Evolutionary conservation across 371 early-diverging fungal species (phyloP).

Genomic region (Capillidium heterosporum): DNA sequence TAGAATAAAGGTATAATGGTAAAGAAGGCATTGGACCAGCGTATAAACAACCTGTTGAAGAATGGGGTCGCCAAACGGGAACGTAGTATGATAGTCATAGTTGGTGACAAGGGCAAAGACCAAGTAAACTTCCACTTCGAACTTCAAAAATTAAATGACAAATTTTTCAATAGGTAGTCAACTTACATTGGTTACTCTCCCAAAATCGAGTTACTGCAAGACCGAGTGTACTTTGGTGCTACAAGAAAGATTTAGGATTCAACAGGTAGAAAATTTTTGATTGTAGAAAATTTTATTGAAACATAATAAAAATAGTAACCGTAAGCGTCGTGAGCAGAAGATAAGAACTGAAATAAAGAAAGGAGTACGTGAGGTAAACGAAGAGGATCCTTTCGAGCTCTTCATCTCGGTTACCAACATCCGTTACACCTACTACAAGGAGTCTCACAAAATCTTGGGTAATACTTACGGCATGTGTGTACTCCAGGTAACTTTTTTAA

Average conservation of each 20-base stretch:
- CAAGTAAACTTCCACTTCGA: conserved; percentile 33
- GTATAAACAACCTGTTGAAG: conserved; percentile 79
- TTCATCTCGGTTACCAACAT: conserved; percentile 90
- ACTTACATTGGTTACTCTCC: conserved; percentile 87
- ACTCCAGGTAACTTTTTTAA: conserved; percentile 38
- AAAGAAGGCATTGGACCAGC: conserved; percentile 78
- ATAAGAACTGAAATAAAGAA: conserved; percentile 79
- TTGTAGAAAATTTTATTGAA: not conserved
- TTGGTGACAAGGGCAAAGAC: conserved; percentile 92
- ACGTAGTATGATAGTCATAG: conserved; percentile 90
- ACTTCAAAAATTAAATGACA: not conserved
- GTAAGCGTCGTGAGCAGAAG: conserved; percentile 89
- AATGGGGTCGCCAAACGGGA: conserved; percentile 80
- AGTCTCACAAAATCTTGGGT: conserved; percentile 95
- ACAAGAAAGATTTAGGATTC: conserved; percentile 95
- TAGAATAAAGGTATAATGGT: conserved; percentile 30
- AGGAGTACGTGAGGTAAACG: conserved; percentile 75
- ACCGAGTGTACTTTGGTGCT: conserved; percentile 95
- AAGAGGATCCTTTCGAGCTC: conserved; percentile 90
- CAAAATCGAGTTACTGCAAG: conserved; percentile 80
- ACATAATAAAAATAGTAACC: conserved; percentile 33
- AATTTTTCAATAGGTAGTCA: conserved; percentile 47
- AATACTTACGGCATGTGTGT: conserved; percentile 98
- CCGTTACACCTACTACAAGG: conserved; percentile 96
- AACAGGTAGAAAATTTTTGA: conserved; percentile 25